These are phyloP conservation scores for Pseudopithomyces maydicus DNA, from an alignment of 2,329 filamentous ascomycete genomes.

Conservation along the genomic window DNA sequence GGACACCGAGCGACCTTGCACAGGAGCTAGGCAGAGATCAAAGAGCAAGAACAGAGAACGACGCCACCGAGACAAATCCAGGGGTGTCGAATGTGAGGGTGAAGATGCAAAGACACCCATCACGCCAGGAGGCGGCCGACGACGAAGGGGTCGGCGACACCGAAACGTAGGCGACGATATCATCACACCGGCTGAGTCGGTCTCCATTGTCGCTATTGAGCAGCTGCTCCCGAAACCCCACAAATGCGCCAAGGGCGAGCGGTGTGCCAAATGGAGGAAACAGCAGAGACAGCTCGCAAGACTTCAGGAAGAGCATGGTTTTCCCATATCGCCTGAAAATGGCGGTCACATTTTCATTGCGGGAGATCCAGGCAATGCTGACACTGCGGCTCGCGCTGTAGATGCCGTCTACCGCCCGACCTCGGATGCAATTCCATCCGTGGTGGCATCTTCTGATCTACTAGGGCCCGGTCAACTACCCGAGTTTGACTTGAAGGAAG, in stretches of 20 bases:
- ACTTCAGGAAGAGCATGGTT: slow-evolving; percentile 72
- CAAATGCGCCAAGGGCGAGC: slow-evolving; percentile 82
- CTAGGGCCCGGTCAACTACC: slow-evolving; percentile 72
- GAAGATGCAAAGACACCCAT: slow-evolving; percentile 38
- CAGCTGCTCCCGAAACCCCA: slow-evolving; percentile 85
- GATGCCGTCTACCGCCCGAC: slow-evolving; percentile 66
- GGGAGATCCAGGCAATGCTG: slow-evolving; percentile 78
- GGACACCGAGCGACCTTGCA: slow-evolving; percentile 53
- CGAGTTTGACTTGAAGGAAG: slow-evolving; percentile 72
- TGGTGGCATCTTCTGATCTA: slow-evolving; percentile 90
- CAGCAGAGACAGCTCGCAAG: slow-evolving; percentile 78
- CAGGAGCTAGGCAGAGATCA: slow-evolving; percentile 38
- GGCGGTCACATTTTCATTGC: slow-evolving; percentile 76
- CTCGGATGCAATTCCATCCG: slow-evolving; percentile 77
- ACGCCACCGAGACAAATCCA: slow-evolving; percentile 36
- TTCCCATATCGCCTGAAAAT: slow-evolving; percentile 66
- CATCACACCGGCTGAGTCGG: slow-evolving; percentile 79
- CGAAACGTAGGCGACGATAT: slow-evolving; percentile 60
- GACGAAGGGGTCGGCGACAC: slow-evolving; percentile 47
- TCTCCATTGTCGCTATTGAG: slow-evolving; percentile 91
- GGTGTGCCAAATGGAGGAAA: slow-evolving; percentile 80
- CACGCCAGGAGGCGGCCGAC: slow-evolving; percentile 39
- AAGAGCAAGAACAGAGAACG: slow-evolving; percentile 43
- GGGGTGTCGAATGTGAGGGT: slow-evolving; percentile 26
- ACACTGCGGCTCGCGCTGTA: slow-evolving; percentile 62